Conservation (phyloP, 2,329 filamentous ascomycete genomes). For the Monilinia vaccinii-corymbosi region DNA sequence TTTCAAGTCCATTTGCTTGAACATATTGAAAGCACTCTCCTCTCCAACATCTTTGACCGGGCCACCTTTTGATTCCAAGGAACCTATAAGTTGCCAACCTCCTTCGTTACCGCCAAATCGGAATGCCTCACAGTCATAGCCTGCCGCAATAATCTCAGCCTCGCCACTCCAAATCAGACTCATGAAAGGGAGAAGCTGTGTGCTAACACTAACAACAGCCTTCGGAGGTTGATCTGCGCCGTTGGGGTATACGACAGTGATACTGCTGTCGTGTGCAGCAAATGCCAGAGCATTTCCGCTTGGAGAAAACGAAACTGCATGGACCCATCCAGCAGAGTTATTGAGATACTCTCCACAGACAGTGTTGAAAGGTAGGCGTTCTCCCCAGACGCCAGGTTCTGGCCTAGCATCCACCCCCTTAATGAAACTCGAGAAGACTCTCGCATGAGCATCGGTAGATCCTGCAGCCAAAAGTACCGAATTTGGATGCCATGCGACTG, state of each 20-base stretch:
- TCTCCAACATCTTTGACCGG: conserved; percentile 53
- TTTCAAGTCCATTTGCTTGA: conserved; percentile 96
- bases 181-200: conserved; percentile 85
- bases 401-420: conserved; percentile 87
- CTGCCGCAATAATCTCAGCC: conserved; percentile 87
- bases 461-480: conserved; percentile 89
- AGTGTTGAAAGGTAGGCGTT: conserved; percentile 93
- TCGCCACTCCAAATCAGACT: conserved; percentile 89
- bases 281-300: conserved; percentile 91
- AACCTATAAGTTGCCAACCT: conserved; percentile 78
- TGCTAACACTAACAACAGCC: conserved; percentile 84
- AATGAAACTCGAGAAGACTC: conserved; percentile 92
- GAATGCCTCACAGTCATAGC: conserved; percentile 85
- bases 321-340: conserved; percentile 94
- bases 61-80: conserved; percentile 61
- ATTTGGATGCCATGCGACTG: conserved; percentile 94
- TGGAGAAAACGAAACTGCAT: conserved; percentile 86
- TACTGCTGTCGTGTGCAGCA: conserved; percentile 87
- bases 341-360: conserved; percentile 96
- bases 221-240: conserved; percentile 82
- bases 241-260: conserved; percentile 91
- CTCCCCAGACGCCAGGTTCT: conserved; percentile 84
- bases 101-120: conserved; percentile 69
- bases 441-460: conserved; percentile 92
- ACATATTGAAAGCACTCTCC: conserved; percentile 96